A percentile compares a stretch with the other conserved stretches of the same genome.
These are phyloP conservation scores for Cercospora zeina DNA, from an alignment of 2,329 filamentous ascomycete genomes.

Conservation along the genomic window DNA sequence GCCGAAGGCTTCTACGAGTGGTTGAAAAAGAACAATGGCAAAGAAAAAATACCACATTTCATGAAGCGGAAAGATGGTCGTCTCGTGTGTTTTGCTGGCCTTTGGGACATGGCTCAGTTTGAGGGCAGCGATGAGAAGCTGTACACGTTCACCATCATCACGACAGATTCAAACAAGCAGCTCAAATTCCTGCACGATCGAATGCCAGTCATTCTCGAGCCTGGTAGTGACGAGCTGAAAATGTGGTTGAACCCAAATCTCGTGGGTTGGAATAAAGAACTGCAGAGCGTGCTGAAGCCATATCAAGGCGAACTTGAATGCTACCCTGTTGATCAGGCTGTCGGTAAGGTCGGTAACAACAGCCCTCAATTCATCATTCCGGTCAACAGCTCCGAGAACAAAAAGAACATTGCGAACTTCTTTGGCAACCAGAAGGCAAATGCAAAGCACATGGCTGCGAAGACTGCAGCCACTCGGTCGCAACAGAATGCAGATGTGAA, in stretches of 20 bases:
- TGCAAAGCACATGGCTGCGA: slow-evolving; percentile 40
- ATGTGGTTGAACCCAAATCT: slow-evolving; percentile 76
- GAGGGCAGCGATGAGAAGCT: slow-evolving; percentile 69
- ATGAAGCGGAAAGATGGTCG: slow-evolving; percentile 77
- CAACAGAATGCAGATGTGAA: slow-evolving; percentile 41
- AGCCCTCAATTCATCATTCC: slow-evolving; percentile 81
- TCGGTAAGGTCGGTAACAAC: slow-evolving; percentile 92
- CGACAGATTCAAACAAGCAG: slow-evolving; percentile 79
- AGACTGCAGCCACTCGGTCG: slow-evolving; percentile 39
- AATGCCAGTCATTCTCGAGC: slow-evolving; percentile 91
- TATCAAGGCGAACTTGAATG: slow-evolving; percentile 77
- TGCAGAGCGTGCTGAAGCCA: slow-evolving; percentile 78
- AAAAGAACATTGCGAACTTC: slow-evolving; percentile 91
- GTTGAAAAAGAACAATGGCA: slow-evolving; percentile 74
- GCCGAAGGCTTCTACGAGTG: slow-evolving; percentile 97
- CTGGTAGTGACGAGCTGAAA: slow-evolving; percentile 67
- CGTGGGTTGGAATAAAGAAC: slow-evolving; percentile 71
- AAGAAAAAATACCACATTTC: slow-evolving; percentile 82
- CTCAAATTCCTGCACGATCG: slow-evolving; percentile 86
- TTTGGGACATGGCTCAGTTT: slow-evolving; percentile 87
- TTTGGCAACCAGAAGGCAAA: slow-evolving; percentile 63
- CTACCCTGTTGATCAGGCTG: slow-evolving; percentile 83
- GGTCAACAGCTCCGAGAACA: slow-evolving; percentile 81
- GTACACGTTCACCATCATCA: slow-evolving; percentile 93
- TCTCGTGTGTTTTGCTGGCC: slow-evolving; percentile 83